A percentile compares a stretch with the other conserved stretches of the same genome.
Conservation (phyloP, 1,284 basidiomycete species). For the Ceratobasidium sp. region DNA sequence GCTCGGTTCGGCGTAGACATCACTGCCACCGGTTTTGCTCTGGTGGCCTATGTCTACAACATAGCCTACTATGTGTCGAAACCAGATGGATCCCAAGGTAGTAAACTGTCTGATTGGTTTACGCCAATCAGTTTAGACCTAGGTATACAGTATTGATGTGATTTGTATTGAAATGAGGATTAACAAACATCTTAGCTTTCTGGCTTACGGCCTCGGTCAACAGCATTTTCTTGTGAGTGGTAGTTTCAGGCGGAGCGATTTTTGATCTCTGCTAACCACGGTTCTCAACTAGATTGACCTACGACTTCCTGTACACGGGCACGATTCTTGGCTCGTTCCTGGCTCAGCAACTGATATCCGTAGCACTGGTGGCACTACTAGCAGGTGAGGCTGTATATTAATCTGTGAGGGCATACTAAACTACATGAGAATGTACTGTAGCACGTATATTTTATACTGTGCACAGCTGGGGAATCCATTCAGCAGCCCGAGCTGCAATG, state of each 20-base stretch:
- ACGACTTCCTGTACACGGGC: neutral
- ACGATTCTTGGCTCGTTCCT: slow-evolving; percentile 16
- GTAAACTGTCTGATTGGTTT: too few relatives aligned
- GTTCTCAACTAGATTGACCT: neutral
- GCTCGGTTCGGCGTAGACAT: too few relatives aligned
- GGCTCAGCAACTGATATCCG: neutral
- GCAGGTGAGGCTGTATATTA: neutral
- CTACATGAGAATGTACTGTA: neutral
- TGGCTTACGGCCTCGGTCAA: neutral
- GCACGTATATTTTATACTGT: neutral
- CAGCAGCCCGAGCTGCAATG: neutral
- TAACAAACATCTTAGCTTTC: neutral
- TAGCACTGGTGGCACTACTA: neutral
- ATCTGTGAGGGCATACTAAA: neutral
- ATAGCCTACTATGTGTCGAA: too few relatives aligned
- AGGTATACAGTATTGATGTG: too few relatives aligned
- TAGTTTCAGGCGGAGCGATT: neutral
- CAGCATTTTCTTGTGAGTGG: neutral
- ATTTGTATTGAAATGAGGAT: too few relatives aligned
- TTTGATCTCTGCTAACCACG: neutral
- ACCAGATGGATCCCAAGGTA: too few relatives aligned
- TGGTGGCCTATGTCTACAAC: too few relatives aligned
- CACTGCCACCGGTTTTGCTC: too few relatives aligned
- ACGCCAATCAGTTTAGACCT: too few relatives aligned
- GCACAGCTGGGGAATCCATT: too few relatives aligned